Evolutionary conservation across 225 moss, liverwort and hornwort genomes (phyloP).

Genomic region (Straminergon stramineum): DNA sequence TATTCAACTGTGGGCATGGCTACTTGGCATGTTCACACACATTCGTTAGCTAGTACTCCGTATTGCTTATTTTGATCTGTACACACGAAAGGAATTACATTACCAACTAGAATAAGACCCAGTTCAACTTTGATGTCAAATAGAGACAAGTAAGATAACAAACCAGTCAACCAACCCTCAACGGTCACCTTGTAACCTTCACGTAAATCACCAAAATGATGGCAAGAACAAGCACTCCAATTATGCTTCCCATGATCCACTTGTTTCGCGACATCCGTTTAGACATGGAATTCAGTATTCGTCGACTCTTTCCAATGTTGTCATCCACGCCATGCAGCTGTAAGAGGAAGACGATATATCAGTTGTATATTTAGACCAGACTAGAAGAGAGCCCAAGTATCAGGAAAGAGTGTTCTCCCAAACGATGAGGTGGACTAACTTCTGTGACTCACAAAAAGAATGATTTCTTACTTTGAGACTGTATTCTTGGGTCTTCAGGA

Average conservation of each 20-base stretch:
- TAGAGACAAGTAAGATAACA: neutral
- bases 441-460: neutral
- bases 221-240: constrained; percentile 38
- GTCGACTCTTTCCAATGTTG: constrained; percentile 56
- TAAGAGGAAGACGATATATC: neutral
- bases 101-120: neutral
- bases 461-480: neutral
- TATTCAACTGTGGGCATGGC: neutral
- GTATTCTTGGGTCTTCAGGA: neutral
- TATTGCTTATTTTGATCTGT: constrained; percentile 1
- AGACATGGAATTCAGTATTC: constrained; percentile 56
- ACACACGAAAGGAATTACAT: constrained; percentile 1
- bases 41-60: neutral
- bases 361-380: neutral
- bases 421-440: neutral
- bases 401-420: too few species aligned
- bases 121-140: neutral
- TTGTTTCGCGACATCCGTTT: constrained; percentile 58
- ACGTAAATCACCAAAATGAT: constrained; percentile 56
- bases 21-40: neutral
- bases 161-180: neutral
- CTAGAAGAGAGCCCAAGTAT: neutral
- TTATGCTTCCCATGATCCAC: constrained; percentile 48
- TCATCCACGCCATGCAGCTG: constrained; percentile 66
- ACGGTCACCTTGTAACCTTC: constrained; percentile 24